Conservation (phyloP, 345 rosid genomes). For the Cardamine resedifolia region DNA sequence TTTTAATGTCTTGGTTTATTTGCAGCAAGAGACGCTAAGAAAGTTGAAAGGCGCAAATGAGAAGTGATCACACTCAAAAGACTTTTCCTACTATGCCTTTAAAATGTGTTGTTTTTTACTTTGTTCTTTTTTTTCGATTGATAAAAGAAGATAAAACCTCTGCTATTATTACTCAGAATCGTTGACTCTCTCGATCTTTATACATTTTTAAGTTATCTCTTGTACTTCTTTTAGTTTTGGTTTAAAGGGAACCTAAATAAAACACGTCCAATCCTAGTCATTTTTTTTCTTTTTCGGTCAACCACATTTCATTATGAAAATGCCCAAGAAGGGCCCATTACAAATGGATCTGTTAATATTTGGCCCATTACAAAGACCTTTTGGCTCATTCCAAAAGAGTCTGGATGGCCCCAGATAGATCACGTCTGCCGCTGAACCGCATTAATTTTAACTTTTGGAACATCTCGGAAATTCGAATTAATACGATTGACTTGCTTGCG, state of each 20-base stretch:
- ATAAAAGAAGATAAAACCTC: constrained; percentile 1
- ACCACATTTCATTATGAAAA: no score
- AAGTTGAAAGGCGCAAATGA: constrained; percentile 52
- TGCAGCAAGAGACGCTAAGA: constrained; percentile 54
- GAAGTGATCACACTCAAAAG: constrained; percentile 3
- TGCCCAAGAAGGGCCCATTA: no score
- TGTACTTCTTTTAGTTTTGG: no score
- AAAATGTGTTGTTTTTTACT: constrained; percentile 18
- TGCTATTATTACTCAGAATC: constrained; percentile 11
- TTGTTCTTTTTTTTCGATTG: constrained; percentile 16
- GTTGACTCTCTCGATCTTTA: constrained; percentile 11
- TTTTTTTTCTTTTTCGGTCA: no score
- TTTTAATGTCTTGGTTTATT: constrained; percentile 4
- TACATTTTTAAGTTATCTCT: constrained; percentile 20
- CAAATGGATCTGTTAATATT: no score
- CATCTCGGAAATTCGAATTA: no score
- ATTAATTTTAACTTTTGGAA: no score
- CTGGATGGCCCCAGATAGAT: no score
- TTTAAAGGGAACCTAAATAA: not conserved
- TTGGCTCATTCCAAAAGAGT: no score
- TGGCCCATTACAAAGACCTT: no score
- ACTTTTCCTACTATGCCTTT: constrained; percentile 8
- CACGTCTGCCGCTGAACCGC: no score
- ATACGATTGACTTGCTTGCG: no score
- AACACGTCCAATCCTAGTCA: not conserved